A percentile compares a stretch with the other conserved stretches of the same genome.
Conservation (phyloP, 129 eudicot species). For the Arctium lappa region DNA sequence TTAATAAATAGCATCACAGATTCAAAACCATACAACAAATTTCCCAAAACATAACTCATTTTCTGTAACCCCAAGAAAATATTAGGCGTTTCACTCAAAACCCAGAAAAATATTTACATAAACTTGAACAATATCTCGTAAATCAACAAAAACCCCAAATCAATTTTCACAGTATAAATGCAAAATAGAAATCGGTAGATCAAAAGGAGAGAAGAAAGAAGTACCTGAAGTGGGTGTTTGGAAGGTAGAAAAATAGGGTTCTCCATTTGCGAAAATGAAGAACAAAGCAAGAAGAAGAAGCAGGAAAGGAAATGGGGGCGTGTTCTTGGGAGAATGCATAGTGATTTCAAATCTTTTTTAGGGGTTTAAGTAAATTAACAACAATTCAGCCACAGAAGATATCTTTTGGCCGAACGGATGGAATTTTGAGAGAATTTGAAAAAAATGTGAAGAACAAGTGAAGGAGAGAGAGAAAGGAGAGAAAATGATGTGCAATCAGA, state of each 20-base stretch:
- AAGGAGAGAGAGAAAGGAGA: background rate
- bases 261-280: conserved; percentile 22
- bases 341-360: background rate
- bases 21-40: conserved; percentile 12
- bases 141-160: background rate
- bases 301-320: conserved; percentile 1
- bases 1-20: background rate
- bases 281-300: conserved; percentile 24
- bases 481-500: background rate
- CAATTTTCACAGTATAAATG: background rate
- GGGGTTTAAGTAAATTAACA: background rate
- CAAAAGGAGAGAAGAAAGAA: background rate
- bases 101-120: background rate
- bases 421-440: conserved; percentile 2
- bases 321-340: conserved; percentile 11
- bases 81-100: background rate
- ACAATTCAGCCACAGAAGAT: background rate
- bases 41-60: background rate
- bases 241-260: conserved; percentile 14
- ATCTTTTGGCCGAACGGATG: background rate
- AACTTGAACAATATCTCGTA: background rate
- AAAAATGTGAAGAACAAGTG: background rate
- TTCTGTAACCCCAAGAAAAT: too few species aligned
- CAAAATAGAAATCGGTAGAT: background rate
- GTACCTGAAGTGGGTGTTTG: conserved; percentile 23